These are phyloP conservation scores for Boletus subcaerulescens DNA, from an alignment of 768 basidiomycete genomes.

Conservation along the genomic window DNA sequence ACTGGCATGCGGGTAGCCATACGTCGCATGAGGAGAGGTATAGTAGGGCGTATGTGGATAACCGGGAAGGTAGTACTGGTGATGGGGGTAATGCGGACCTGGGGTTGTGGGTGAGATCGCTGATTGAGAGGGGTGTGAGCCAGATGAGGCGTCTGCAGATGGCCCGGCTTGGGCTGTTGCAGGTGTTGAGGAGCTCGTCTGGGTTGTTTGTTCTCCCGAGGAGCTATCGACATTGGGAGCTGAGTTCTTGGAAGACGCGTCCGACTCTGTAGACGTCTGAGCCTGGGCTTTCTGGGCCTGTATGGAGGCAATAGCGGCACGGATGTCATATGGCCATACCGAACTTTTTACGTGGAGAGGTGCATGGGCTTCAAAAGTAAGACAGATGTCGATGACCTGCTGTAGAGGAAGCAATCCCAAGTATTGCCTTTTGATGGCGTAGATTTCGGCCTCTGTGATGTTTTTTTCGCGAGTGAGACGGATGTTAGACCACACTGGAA, in stretches of 20 bases:
- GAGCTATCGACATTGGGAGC: conserved; percentile 9
- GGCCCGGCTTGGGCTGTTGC: conserved; percentile 25
- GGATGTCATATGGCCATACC: conserved; percentile 74
- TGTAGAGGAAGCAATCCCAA: conserved; percentile 61
- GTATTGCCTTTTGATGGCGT: conserved; percentile 70
- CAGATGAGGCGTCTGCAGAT: conserved; percentile 17
- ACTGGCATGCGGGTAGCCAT: conserved; percentile 40
- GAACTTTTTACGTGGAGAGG: conserved; percentile 59
- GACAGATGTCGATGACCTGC: conserved; percentile 78
- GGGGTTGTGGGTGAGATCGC: conserved; percentile 21
- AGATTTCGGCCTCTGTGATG: conserved; percentile 40
- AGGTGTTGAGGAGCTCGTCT: conserved; percentile 18
- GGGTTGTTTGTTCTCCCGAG: conserved; percentile 13
- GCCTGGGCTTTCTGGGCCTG: conserved; percentile 29
- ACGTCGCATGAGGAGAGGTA: conserved; percentile 37
- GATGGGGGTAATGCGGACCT: conserved; percentile 46
- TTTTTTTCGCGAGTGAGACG: conserved; percentile 23
- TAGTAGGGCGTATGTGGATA: conserved; percentile 74
- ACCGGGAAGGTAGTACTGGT: conserved; percentile 54
- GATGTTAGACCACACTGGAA: conserved; percentile 15
- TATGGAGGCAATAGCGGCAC: conserved; percentile 57
- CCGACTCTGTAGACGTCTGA: conserved; percentile 11
- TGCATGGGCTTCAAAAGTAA: conserved; percentile 67
- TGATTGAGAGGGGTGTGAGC: conserved; percentile 20
- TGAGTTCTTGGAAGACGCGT: conserved; percentile 11